Base-by-base conservation (phyloP, 2,329 filamentous ascomycete genomes). In the Fusarium tuaranense region DNA sequence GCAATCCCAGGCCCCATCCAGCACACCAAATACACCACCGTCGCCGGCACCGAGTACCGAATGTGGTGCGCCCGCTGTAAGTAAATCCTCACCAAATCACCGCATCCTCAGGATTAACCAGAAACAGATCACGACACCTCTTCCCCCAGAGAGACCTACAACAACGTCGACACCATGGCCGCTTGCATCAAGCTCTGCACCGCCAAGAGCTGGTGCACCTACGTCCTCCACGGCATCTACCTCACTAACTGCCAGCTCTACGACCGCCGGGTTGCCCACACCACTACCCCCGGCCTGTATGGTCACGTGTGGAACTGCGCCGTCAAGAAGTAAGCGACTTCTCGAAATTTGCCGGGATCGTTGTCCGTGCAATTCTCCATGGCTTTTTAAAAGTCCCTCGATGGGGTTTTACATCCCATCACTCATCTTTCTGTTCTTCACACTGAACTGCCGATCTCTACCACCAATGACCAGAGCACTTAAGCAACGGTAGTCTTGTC, bases 51-150 rank as follows among this genome's bases (percentile, higher is more conserved):
- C 10, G 60, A 39, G 10, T 63, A 63, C 30, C 34, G 30, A 4
- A 34, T 63, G 16, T 63, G 60, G 60, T 63, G 60, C 44, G 5
- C 9, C 16, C 60, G 60, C 18, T 36, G 60, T 63, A 20, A 63
- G 60, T 30, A 30, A 0, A 1, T 13, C 25, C 25, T 25, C 22
- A 10, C 16, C 20, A 38, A 2, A n/a, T 5, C 30, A 48, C 22
- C 8, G 0, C 18, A 4, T 18, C n/a, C 9, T 20, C n/a, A 25
- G 2, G 18, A 25, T 9, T 62, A 25, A 62, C 27, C 6, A 12
- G 5, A 2, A 18, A 7, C 5, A 63, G 60, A 51, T 16, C 60
- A 63, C n/a, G 10, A 34, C 2, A 20, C 60, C 4, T 14, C 41
- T 5, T 1, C 30, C 16, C 44, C 32, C 16, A 63, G 13, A 12